phyloP scores from a whole-genome alignment of 768 basidiomycete genomes.

The Filobasidium floriforme region DNA sequence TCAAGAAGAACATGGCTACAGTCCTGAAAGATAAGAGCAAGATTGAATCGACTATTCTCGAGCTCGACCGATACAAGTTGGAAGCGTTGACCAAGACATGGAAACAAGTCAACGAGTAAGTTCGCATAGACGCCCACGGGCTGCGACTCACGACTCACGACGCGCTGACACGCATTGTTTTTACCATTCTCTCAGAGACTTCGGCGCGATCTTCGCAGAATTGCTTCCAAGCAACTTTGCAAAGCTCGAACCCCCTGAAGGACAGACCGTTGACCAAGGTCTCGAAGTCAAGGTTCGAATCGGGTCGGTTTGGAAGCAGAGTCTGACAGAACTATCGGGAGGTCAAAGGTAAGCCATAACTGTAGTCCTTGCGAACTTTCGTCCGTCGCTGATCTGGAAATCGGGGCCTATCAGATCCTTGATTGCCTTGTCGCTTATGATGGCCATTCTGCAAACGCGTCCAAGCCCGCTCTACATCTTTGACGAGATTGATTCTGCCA shows the following conservation, averaged over 20 bases:
- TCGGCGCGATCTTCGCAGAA: conserved; percentile 92
- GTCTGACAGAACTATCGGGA: conserved; percentile 90
- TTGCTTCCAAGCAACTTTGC: conserved; percentile 93
- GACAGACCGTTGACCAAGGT: conserved; percentile 85
- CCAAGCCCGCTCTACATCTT: conserved; percentile 99
- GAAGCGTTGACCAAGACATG: conserved; percentile 90
- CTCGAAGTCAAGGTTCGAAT: conserved; percentile 95
- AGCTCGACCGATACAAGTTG: conserved; percentile 87
- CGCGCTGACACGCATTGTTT: too few relatives aligned
- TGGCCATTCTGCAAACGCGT: conserved; percentile 98
- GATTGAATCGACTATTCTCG: conserved; percentile 86
- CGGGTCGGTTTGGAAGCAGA: conserved; percentile 94
- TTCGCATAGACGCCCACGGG: conserved; percentile 12
- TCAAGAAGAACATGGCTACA: conserved; percentile 78
- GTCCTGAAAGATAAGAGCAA: conserved; percentile 88
- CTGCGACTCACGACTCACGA: not conserved
- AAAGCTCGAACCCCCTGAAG: conserved; percentile 86
- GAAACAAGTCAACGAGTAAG: conserved; percentile 87
- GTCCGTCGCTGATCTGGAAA: not conserved
- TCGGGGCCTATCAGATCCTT: conserved; percentile 59
- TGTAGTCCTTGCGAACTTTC: conserved; percentile 1
- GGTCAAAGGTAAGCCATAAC: conserved; percentile 69
- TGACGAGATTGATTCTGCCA: conserved; percentile 95
- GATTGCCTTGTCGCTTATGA: conserved; percentile 94
- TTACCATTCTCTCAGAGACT: conserved; percentile 59